Conservation (phyloP, 345 rosid species). For the Cochlearia excelsa region DNA sequence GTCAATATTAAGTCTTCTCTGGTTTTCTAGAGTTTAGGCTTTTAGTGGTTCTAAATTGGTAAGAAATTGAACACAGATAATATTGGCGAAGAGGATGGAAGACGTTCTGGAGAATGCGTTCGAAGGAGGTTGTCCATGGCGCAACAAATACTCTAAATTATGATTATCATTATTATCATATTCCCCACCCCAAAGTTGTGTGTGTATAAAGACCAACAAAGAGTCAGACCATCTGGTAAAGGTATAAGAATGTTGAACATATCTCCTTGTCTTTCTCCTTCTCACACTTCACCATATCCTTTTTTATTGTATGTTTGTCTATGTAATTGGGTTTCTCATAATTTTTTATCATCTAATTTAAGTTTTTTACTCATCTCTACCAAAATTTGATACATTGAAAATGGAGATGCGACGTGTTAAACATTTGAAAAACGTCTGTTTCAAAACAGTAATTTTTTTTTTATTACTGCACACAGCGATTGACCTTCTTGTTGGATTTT, state of each 20-base stretch:
- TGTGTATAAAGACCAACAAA: too few relatives aligned
- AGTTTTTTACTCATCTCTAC: neutral
- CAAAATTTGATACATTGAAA: neutral
- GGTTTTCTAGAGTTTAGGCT: neutral
- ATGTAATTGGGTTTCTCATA: constrained; percentile 12
- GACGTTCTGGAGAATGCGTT: constrained; percentile 92
- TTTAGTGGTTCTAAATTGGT: constrained; percentile 19
- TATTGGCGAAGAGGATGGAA: constrained; percentile 89
- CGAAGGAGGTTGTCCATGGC: constrained; percentile 97
- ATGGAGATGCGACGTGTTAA: too few relatives aligned
- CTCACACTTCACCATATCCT: too few relatives aligned
- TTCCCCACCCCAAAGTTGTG: too few relatives aligned
- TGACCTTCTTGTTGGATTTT: too few relatives aligned
- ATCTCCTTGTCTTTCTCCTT: neutral
- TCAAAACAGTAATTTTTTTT: too few relatives aligned
- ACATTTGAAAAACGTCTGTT: too few relatives aligned
- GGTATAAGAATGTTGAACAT: too few relatives aligned
- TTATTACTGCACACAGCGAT: too few relatives aligned
- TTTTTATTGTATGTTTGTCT: constrained; percentile 20
- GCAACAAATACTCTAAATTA: constrained; percentile 66
- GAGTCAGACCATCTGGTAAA: too few relatives aligned
- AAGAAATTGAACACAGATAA: constrained; percentile 47
- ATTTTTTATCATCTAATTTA: constrained; percentile 17
- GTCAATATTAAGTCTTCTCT: too few relatives aligned
- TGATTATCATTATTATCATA: constrained; percentile 29